Base-by-base conservation (phyloP, 306 rosid species). In the Dalbergia cultrata region DNA sequence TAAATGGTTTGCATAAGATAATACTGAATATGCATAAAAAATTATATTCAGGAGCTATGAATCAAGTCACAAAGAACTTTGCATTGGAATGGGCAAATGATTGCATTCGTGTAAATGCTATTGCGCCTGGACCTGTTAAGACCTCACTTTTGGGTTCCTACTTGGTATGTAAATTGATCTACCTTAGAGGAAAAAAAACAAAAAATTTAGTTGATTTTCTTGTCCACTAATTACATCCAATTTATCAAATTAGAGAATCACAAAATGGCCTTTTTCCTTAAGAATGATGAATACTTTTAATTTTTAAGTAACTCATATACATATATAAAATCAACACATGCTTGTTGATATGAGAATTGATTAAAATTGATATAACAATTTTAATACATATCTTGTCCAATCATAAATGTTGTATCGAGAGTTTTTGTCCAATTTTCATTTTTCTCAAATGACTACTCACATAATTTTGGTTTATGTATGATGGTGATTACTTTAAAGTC, bases 31-130 rank as follows among this genome's bases (percentile, higher is more conserved):
- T 14, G 22, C 14, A 54, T 11, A 53, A 63, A n/a, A 39, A 6
- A 16, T 5, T 17, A 35, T 26, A 2, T 26, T 26, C 70, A 92
- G 93, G 90, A 45, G 97, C 92, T 0, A 81, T 92, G 37, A 89
- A 87, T 54, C 97, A 91, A 60, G n/a, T 84, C n/a, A 79, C 92
- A 5, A 87, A 35, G 79, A 91, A 80, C 83, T 47, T 89, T 39
- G 90, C 91, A 6, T 68, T 89, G 14, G 91, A 91, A 59, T 91
- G 95, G 95, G 90, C 90, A 22, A 85, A 77, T 74, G 93, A 90
- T 67, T 67, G 64, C 4, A 90, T 86, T 65, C 84, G 89, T 7
- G 18, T 72, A 22, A 90, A 79, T 49, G 12, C 80, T 7, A 87
- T 90, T 10, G 88, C 90, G 39, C 90, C 93, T 5, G 85, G 91